These are phyloP conservation scores for Epichloe amarillans DNA, from an alignment of 2,329 filamentous ascomycete genomes.

Conservation along the genomic window DNA sequence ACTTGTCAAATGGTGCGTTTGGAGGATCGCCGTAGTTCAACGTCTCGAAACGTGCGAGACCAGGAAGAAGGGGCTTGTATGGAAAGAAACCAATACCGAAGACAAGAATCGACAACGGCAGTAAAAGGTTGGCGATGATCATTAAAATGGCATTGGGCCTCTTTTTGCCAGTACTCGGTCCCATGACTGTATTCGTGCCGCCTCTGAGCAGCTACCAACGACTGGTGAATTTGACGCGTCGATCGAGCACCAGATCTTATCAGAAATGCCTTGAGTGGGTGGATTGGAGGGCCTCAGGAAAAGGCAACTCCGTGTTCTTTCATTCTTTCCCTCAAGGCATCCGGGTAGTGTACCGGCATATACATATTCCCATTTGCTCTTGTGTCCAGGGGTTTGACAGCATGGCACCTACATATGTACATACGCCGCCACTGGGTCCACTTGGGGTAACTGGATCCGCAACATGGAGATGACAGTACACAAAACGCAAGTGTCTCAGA, in stretches of 20 bases:
- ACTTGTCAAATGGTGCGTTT: slow-evolving; percentile 65
- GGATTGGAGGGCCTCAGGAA: not conserved
- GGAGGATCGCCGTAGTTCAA: slow-evolving; percentile 43
- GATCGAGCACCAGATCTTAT: not conserved
- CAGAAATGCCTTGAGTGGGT: not conserved
- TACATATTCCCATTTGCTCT: not conserved
- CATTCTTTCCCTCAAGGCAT: not conserved
- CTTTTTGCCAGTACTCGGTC: slow-evolving; percentile 13
- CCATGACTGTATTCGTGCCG: slow-evolving; percentile 11
- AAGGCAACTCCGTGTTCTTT: not conserved
- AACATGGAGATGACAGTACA: not conserved
- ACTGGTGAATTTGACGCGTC: not conserved
- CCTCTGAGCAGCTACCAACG: not conserved
- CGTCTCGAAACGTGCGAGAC: slow-evolving; percentile 57
- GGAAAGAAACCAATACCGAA: slow-evolving; percentile 94
- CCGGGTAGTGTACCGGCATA: not conserved
- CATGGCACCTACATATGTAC: not conserved
- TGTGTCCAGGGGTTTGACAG: not conserved
- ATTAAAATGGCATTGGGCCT: slow-evolving; percentile 32
- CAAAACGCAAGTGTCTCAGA: not conserved
- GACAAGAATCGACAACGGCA: slow-evolving; percentile 58
- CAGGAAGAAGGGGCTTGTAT: slow-evolving; percentile 86
- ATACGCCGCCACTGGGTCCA: not conserved
- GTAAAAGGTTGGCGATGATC: slow-evolving; percentile 58
- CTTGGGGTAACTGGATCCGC: not conserved